Evolutionary conservation across 2,329 filamentous ascomycete genomes (phyloP), one percentile per base, ranked within the genome.

Genomic region (Zarea fungicola): DNA sequence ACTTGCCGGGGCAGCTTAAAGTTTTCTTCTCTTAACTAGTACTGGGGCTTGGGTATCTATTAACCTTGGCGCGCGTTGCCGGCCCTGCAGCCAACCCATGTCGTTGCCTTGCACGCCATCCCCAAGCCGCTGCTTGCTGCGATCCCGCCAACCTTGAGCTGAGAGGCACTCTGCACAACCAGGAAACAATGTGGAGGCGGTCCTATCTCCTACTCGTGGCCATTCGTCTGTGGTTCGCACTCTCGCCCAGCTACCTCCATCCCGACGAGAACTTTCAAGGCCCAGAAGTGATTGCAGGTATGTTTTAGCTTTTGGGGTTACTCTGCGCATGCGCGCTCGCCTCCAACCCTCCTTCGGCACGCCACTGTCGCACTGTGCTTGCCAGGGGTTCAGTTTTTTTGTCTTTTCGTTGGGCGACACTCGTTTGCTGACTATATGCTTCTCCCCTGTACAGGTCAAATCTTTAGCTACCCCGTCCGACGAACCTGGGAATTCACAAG

Each of bases 191-290:
- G 92, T 96, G 89, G 90, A 83, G 91, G 75, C 84, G 91, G 68
- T 81, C 84, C 54, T 96, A 96, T 70, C 76, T 97, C 55, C 71
- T 95, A 49, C 77, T 99, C 60, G 77, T 95, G 61, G 74, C 93
- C 58, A 81, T 96, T 61, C 86, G 93, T 68, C 78, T 97, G 62
- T 97, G 92, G 80, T 92, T 97, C 66, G 92, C 93, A 52, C 73
- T 97, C 56, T 91, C 87, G 55, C 88, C 93, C 51, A 97, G 92
- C 75, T 99, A 99, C 68, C 81, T 99, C 40, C 93, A 99, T 67
- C 93, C 93, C 5, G 93, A 99, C 72, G 93, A 99, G 77, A 93
- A 97, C 74, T 99, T 99, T 62, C 93, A 99, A 72, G 93, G 93
- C 29, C 93, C 93, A 14, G 93, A 99, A 74, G 85, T 97, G 56